Evolutionary conservation across 768 basidiomycete species (phyloP).

Genomic region (Mycena pura): DNA sequence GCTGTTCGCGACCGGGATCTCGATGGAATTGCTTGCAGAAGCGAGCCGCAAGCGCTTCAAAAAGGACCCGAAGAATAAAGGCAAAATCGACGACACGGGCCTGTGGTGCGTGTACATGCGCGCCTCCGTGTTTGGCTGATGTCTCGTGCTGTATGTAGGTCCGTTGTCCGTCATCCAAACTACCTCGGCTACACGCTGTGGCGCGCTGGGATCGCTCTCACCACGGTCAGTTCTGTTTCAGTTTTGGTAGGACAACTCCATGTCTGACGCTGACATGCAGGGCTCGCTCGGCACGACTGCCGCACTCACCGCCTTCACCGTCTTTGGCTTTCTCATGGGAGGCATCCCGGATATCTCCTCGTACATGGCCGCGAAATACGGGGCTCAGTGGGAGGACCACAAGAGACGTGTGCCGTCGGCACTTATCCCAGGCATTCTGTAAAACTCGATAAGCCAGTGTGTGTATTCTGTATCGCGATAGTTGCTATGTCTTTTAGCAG

Average conservation of each 20-base stretch:
- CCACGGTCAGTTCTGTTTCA: constrained; percentile 9
- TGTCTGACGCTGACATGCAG: not conserved
- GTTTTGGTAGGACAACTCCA: not conserved
- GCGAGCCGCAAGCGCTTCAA: constrained; percentile 32
- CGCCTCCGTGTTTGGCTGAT: constrained; percentile 7
- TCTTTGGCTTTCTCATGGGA: not conserved
- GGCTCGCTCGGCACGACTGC: constrained; percentile 12
- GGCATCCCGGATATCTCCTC: constrained; percentile 6
- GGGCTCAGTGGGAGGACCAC: constrained; percentile 16
- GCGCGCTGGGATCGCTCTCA: constrained; percentile 30
- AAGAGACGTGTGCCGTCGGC: constrained; percentile 16
- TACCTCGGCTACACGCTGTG: constrained; percentile 34
- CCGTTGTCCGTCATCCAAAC: constrained; percentile 33
- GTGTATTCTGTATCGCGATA: too few species aligned
- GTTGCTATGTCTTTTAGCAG: too few species aligned
- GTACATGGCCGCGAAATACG: constrained; percentile 16
- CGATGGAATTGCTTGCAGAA: constrained; percentile 29
- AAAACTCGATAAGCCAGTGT: too few species aligned
- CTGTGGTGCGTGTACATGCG: constrained; percentile 29
- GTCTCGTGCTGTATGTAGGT: not conserved
- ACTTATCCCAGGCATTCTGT: constrained; percentile 21
- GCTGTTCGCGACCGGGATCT: constrained; percentile 24
- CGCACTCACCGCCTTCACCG: not conserved
- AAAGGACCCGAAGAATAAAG: constrained; percentile 31
- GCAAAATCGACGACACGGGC: constrained; percentile 30